These are phyloP conservation scores for Ramalina intermedia DNA, from an alignment of 495 filamentous ascomycete genomes.

Conservation along the genomic window DNA sequence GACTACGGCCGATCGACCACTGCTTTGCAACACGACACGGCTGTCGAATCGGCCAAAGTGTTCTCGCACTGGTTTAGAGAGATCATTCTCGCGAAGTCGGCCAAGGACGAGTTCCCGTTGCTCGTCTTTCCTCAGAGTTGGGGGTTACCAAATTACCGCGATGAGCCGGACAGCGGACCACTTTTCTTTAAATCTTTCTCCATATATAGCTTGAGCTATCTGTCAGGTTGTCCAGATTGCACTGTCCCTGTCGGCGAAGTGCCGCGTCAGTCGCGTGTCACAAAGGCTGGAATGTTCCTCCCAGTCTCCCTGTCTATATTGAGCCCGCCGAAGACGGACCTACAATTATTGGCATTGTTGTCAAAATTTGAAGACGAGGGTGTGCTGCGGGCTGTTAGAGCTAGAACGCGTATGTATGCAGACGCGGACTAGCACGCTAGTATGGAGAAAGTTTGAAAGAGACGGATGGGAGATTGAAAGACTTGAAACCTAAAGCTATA, in stretches of 20 bases:
- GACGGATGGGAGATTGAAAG: not conserved
- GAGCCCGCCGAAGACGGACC: conserved; percentile 1
- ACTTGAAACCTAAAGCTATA: too few relatives aligned
- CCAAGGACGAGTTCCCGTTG: conserved; percentile 3
- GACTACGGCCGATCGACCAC: conserved; percentile 9
- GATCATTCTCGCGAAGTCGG: conserved; percentile 3
- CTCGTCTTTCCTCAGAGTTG: conserved; percentile 15
- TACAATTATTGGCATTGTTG: conserved; percentile 1
- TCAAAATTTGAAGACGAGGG: conserved; percentile 2
- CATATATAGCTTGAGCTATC: conserved; percentile 13
- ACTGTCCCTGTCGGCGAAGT: conserved; percentile 21
- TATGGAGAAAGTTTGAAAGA: not conserved
- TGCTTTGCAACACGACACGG: not conserved
- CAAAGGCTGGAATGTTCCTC: conserved; percentile 26
- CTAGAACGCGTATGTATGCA: not conserved
- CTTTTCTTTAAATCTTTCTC: conserved; percentile 11
- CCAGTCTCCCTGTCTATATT: conserved; percentile 18
- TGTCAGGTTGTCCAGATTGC: conserved; percentile 13
- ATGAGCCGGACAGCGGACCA: conserved; percentile 5
- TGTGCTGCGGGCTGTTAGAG: not conserved
- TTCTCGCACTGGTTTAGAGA: conserved; percentile 11
- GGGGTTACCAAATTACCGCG: conserved; percentile 11
- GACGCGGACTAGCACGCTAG: not conserved
- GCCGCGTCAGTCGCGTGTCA: conserved; percentile 22
- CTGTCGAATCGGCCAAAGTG: conserved; percentile 1